Evolutionary conservation across 2,329 filamentous ascomycete species (phyloP).

Genomic region (Beauveria asiatica): DNA sequence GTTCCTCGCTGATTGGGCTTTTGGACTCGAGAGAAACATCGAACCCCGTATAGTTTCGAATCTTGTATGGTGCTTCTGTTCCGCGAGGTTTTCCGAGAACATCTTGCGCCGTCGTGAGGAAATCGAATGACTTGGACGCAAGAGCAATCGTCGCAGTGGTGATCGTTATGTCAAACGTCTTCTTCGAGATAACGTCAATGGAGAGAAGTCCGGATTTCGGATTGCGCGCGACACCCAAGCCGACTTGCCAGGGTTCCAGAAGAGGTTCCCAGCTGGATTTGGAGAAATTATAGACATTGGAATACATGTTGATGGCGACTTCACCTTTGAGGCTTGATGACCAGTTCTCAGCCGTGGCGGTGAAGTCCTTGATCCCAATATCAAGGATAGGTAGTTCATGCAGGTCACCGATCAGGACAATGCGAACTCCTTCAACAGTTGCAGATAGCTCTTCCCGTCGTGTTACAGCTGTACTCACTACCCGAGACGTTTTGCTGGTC

Average conservation of each 20-base stretch:
- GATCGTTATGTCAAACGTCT: slow-evolving; percentile 82
- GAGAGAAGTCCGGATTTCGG: slow-evolving; percentile 66
- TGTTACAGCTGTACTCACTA: slow-evolving; percentile 15
- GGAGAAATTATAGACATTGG: slow-evolving; percentile 98
- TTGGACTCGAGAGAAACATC: slow-evolving; percentile 78
- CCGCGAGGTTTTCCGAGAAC: slow-evolving; percentile 88
- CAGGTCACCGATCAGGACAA: slow-evolving; percentile 89
- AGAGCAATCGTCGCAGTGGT: slow-evolving; percentile 91
- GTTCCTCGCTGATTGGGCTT: slow-evolving; percentile 53
- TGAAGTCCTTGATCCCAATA: slow-evolving; percentile 85
- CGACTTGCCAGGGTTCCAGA: slow-evolving; percentile 93
- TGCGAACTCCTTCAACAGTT: slow-evolving; percentile 75
- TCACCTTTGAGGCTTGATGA: slow-evolving; percentile 79
- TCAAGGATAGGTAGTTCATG: slow-evolving; percentile 95
- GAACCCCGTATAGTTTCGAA: slow-evolving; percentile 94
- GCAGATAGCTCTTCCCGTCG: slow-evolving; percentile 72
- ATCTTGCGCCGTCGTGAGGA: slow-evolving; percentile 76
- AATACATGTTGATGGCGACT: slow-evolving; percentile 83
- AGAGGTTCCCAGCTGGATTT: slow-evolving; percentile 98
- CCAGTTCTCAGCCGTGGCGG: slow-evolving; percentile 81
- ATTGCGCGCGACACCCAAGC: slow-evolving; percentile 77
- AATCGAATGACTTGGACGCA: slow-evolving; percentile 85
- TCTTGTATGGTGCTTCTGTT: slow-evolving; percentile 83
- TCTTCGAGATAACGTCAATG: slow-evolving; percentile 80
- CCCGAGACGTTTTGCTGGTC: slow-evolving; percentile 16